A percentile compares a stretch with the other conserved stretches of the same genome.
Evolutionary conservation across 805 yeast species (phyloP).

Genomic region (Saccharomycopsis schoenii): DNA sequence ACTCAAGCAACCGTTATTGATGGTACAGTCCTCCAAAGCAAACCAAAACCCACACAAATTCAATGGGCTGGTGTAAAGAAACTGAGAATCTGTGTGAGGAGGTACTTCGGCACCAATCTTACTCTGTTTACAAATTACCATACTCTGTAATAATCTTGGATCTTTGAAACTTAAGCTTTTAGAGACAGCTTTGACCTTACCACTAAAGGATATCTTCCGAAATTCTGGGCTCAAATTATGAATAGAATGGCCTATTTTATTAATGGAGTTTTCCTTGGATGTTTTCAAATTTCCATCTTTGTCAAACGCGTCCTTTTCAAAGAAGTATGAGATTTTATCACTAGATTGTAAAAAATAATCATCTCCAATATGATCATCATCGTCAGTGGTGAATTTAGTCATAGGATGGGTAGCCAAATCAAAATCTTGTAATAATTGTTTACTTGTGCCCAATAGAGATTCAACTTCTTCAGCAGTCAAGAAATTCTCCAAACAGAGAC

Average conservation of each 20-base stretch:
- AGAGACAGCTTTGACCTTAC: conserved; percentile 42
- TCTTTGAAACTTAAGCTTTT: conserved; percentile 43
- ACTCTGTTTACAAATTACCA: conserved; percentile 75
- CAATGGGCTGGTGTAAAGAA: conserved; percentile 62
- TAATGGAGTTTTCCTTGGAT: conserved; percentile 49
- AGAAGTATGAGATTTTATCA: conserved; percentile 58
- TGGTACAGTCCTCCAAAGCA: conserved; percentile 66
- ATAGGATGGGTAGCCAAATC: conserved; percentile 52
- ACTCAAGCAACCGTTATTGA: conserved; percentile 57
- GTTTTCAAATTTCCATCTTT: conserved; percentile 34
- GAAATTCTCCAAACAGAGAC: conserved; percentile 49
- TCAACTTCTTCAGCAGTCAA: conserved; percentile 34
- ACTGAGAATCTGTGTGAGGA: conserved; percentile 66
- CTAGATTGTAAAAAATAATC: conserved; percentile 59
- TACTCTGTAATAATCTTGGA: conserved; percentile 66
- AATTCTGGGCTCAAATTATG: conserved; percentile 50
- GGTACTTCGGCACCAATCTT: conserved; percentile 67
- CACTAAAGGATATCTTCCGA: conserved; percentile 39
- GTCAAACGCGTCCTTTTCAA: conserved; percentile 63
- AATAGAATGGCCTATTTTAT: conserved; percentile 73
- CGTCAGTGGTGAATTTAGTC: conserved; percentile 58
- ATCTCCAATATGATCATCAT: conserved; percentile 60
- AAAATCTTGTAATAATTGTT: conserved; percentile 36
- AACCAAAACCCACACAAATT: conserved; percentile 75
- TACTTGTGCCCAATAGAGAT: conserved; percentile 34